Evolutionary conservation across 495 filamentous ascomycete genomes (phyloP).

Genomic region (Barbatosphaeria neglecta): DNA sequence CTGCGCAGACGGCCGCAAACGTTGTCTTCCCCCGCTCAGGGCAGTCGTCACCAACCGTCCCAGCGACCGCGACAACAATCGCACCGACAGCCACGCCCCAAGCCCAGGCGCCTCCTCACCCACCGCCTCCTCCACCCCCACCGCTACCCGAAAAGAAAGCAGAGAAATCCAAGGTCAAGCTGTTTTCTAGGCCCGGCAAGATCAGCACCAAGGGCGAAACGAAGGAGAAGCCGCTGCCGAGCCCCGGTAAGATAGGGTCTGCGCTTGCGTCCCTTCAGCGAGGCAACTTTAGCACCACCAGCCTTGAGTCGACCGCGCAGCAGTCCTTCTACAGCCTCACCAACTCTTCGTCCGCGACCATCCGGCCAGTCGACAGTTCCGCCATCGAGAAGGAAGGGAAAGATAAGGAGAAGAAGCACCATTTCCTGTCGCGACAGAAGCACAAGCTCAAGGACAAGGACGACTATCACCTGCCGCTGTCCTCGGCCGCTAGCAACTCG

Average conservation of each 20-base stretch:
- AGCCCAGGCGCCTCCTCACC: slow-evolving; percentile 13
- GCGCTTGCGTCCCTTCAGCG: slow-evolving; percentile 48
- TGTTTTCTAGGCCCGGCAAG: slow-evolving; percentile 82
- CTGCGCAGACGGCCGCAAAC: slow-evolving; percentile 75
- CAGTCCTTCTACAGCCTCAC: slow-evolving; percentile 67
- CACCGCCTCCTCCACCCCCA: slow-evolving; percentile 14
- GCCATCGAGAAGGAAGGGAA: slow-evolving; percentile 25
- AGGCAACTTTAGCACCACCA: slow-evolving; percentile 67
- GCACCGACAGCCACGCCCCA: too few species aligned
- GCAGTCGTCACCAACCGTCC: slow-evolving; percentile 36
- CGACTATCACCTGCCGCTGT: slow-evolving; percentile 71
- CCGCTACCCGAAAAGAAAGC: slow-evolving; percentile 52
- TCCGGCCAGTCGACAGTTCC: slow-evolving; percentile 39
- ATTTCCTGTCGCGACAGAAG: slow-evolving; percentile 87
- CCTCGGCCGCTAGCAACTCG: slow-evolving; percentile 84
- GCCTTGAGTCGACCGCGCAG: slow-evolving; percentile 53
- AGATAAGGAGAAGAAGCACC: slow-evolving; percentile 62
- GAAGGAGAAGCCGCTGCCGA: slow-evolving; percentile 62
- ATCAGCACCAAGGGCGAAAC: slow-evolving; percentile 63
- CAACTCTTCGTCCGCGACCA: slow-evolving; percentile 76
- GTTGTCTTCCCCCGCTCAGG: slow-evolving; percentile 64
- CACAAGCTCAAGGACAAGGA: slow-evolving; percentile 73
- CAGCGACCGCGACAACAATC: too few species aligned
- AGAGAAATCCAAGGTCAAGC: slow-evolving; percentile 81
- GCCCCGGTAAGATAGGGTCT: slow-evolving; percentile 66